These are phyloP conservation scores for Elasticomyces elasticus DNA, from an alignment of 495 filamentous ascomycete genomes.

Conservation along the genomic window DNA sequence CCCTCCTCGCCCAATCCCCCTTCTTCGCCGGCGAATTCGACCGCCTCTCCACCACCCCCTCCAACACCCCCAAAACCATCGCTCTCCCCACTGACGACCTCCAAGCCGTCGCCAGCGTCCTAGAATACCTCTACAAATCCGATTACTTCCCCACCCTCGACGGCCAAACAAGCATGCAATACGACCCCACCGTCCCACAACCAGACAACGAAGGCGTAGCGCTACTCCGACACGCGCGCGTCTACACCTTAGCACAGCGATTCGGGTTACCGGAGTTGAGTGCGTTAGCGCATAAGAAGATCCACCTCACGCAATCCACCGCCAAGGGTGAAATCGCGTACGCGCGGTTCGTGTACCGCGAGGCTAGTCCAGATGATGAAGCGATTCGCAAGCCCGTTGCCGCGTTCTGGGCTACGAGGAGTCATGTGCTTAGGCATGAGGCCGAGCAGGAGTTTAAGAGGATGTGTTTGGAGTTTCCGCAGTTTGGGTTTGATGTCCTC, in stretches of 20 bases:
- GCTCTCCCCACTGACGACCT: slow-evolving; percentile 60
- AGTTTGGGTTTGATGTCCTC: slow-evolving; percentile 88
- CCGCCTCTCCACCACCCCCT: slow-evolving; percentile 44
- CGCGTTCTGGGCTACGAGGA: slow-evolving; percentile 78
- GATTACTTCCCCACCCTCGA: slow-evolving; percentile 68
- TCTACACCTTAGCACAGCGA: slow-evolving; percentile 83
- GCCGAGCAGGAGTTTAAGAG: slow-evolving; percentile 69
- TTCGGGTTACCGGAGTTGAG: slow-evolving; percentile 63
- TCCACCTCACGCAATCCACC: slow-evolving; percentile 75
- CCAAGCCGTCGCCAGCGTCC: slow-evolving; percentile 74
- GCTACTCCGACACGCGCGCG: slow-evolving; percentile 72
- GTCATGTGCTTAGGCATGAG: slow-evolving; percentile 70
- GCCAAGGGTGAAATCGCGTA: slow-evolving; percentile 82
- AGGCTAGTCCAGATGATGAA: slow-evolving; percentile 56
- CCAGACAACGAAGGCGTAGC: slow-evolving; percentile 65
- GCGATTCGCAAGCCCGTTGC: slow-evolving; percentile 74
- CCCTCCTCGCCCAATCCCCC: slow-evolving; percentile 60
- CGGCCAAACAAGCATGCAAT: slow-evolving; percentile 42
- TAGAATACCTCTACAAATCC: slow-evolving; percentile 85
- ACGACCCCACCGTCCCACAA: slow-evolving; percentile 45
- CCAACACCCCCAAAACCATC: slow-evolving; percentile 49
- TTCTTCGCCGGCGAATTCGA: slow-evolving; percentile 57
- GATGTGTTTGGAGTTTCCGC: slow-evolving; percentile 79
- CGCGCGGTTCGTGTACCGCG: slow-evolving; percentile 78
- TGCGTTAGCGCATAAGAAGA: slow-evolving; percentile 72